Percentiles rank a stretch among this genome's conserved stretches.
phyloP scores from a whole-genome alignment of 768 basidiomycete species.

The Panellus pusillus region DNA sequence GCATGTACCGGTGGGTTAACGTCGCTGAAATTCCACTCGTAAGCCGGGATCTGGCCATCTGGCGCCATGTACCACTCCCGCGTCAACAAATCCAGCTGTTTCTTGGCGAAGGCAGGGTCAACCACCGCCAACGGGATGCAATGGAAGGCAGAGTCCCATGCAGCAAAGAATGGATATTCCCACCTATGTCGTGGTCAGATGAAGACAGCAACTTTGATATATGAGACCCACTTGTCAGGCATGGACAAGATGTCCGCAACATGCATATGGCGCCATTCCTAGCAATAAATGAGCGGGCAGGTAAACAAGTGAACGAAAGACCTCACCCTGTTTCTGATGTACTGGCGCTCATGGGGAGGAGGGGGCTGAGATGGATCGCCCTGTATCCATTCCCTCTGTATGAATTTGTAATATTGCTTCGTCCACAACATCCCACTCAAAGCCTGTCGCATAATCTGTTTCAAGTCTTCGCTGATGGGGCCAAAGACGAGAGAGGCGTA shows the following conservation, averaged over 20 bases:
- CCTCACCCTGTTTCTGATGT: conserved; percentile 74
- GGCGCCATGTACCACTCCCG: conserved; percentile 99
- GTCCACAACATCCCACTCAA: conserved; percentile 98
- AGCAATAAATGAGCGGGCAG: not conserved
- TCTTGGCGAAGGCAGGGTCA: conserved; percentile 94
- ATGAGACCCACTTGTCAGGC: conserved; percentile 89
- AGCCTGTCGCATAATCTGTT: conserved; percentile 96
- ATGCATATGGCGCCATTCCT: conserved; percentile 97
- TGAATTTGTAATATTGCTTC: conserved; percentile 95
- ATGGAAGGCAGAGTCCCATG: conserved; percentile 99
- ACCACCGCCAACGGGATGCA: conserved; percentile 97
- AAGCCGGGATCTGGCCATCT: conserved; percentile 97
- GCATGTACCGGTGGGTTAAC: conserved; percentile 99
- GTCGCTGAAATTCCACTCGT: conserved; percentile 99
- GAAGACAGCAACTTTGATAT: not conserved
- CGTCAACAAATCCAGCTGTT: conserved; percentile 93
- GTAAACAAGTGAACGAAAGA: not conserved
- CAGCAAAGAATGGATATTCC: conserved; percentile 99
- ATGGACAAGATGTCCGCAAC: conserved; percentile 96
- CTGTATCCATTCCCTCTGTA: conserved; percentile 94
- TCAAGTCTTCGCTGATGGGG: conserved; percentile 87
- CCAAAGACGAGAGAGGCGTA: conserved; percentile 80
- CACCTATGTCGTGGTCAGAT: conserved; percentile 48
- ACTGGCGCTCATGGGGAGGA: conserved; percentile 87
- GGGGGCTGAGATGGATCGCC: conserved; percentile 95